Evolutionary conservation across 2,329 filamentous ascomycete species (phyloP).

Genomic region (Hypomyces perniciosus): DNA sequence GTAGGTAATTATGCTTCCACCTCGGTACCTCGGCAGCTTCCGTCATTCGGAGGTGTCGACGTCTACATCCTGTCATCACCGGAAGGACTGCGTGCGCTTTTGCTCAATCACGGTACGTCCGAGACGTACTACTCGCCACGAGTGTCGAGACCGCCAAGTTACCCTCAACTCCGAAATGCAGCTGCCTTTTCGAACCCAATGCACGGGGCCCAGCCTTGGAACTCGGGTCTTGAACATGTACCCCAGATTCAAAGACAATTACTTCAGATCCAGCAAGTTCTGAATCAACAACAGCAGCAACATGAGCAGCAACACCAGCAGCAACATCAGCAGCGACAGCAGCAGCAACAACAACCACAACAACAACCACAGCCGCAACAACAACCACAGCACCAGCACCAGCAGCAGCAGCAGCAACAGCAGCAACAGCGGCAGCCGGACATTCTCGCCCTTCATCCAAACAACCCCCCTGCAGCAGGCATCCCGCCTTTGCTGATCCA

Average conservation of each 20-base stretch:
- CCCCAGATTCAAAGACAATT: slow-evolving; percentile 14
- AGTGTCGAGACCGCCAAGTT: slow-evolving; percentile 20
- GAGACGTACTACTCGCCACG: slow-evolving; percentile 49
- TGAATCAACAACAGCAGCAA: slow-evolving; percentile 16
- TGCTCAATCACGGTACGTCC: slow-evolving; percentile 45
- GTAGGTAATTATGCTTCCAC: slow-evolving; percentile 23
- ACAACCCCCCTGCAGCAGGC: slow-evolving; percentile 32
- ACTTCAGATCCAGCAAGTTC: slow-evolving; percentile 14
- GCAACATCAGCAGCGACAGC: slow-evolving; percentile 14
- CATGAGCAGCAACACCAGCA: slow-evolving; percentile 18
- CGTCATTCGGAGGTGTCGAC: slow-evolving; percentile 34
- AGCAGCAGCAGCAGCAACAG: slow-evolving; percentile 23
- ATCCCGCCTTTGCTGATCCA: slow-evolving; percentile 28
- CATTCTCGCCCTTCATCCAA: slow-evolving; percentile 28
- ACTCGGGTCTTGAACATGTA: slow-evolving; percentile 16
- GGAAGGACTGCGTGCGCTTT: slow-evolving; percentile 50
- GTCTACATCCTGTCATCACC: slow-evolving; percentile 59
- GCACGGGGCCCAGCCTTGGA: slow-evolving; percentile 2
- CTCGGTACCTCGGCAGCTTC: slow-evolving; percentile 8
- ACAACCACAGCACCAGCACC: slow-evolving; percentile 20
- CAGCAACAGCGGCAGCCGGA: slow-evolving; percentile 12
- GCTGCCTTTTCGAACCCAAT: slow-evolving; percentile 13
- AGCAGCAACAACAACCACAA: slow-evolving; percentile 22
- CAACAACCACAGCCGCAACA: slow-evolving; percentile 17
- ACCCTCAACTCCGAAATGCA: slow-evolving; percentile 22